phyloP scores from a whole-genome alignment of 2,329 filamentous ascomycete genomes.

The Verticillium dahliae region DNA sequence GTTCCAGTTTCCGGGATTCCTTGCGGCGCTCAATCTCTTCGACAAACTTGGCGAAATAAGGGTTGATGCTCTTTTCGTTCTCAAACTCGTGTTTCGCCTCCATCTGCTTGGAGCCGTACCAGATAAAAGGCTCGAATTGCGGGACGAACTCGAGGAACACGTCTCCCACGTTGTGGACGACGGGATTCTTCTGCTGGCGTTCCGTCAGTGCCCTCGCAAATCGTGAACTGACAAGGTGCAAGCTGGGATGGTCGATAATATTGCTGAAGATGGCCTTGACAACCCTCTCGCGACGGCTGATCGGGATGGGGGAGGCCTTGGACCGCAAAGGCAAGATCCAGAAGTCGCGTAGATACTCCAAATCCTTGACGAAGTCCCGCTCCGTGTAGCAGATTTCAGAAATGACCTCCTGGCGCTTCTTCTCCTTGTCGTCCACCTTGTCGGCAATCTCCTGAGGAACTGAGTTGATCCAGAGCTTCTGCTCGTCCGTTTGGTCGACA shows the following conservation, averaged over 20 bases:
- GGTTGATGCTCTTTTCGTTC: conserved; percentile 84
- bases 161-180: conserved; percentile 86
- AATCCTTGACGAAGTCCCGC: conserved; percentile 95
- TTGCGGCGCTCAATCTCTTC: conserved; percentile 95
- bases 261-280: conserved; percentile 95
- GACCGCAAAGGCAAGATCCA: conserved; percentile 92
- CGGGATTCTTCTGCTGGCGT: conserved; percentile 81
- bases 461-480: conserved; percentile 99
- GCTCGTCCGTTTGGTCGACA: conserved; percentile 78
- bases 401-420: conserved; percentile 97
- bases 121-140: conserved; percentile 91
- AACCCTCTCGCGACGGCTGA: conserved; percentile 80
- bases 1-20: conserved; percentile 90
- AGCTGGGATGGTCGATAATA: conserved; percentile 73
- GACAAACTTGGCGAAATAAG: conserved; percentile 81
- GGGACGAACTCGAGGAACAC: conserved; percentile 91
- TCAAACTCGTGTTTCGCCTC: conserved; percentile 98
- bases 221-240: conserved; percentile 83
- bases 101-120: conserved; percentile 90
- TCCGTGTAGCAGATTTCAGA: conserved; percentile 99
- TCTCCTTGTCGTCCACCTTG: conserved; percentile 80
- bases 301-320: conserved; percentile 78
- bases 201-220: conserved; percentile 85
- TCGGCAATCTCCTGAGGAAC: conserved; percentile 93
- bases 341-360: conserved; percentile 96